A percentile compares a stretch with the other conserved stretches of the same genome.
phyloP scores from a whole-genome alignment of 2,329 filamentous ascomycete genomes.

The Cladosporium sp. region DNA sequence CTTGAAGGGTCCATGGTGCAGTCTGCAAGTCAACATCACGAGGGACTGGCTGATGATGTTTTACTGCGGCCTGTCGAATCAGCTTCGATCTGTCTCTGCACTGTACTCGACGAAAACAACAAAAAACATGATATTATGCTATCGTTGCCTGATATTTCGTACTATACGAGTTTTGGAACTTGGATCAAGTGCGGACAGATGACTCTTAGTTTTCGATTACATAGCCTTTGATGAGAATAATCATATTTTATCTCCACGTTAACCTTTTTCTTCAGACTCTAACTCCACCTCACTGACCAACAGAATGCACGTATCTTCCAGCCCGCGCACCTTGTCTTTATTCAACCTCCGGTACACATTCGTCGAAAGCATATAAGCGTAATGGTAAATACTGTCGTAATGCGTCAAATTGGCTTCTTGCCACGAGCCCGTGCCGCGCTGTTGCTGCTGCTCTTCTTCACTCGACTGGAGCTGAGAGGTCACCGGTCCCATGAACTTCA shows the following conservation, averaged over 20 bases:
- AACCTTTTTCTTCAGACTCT: not conserved
- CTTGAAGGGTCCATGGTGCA: too few species aligned
- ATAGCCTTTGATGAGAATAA: too few species aligned
- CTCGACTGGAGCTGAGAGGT: not conserved
- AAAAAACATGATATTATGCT: too few species aligned
- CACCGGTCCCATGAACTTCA: conserved; percentile 19
- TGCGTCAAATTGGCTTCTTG: conserved; percentile 19
- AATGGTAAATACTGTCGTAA: conserved; percentile 20
- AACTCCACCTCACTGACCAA: conserved; percentile 17
- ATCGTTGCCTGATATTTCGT: too few species aligned
- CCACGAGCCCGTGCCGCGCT: conserved; percentile 1
- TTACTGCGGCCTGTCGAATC: too few species aligned
- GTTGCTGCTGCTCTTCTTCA: not conserved
- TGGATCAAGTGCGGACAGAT: too few species aligned
- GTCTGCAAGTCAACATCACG: too few species aligned
- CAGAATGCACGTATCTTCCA: conserved; percentile 20
- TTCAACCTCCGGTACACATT: conserved; percentile 17
- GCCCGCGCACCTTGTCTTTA: conserved; percentile 16
- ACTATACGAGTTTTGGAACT: too few species aligned
- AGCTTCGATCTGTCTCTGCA: too few species aligned
- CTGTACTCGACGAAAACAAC: too few species aligned
- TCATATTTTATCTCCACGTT: not conserved
- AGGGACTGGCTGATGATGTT: too few species aligned
- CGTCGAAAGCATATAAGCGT: conserved; percentile 19
- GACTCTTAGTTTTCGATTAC: too few species aligned